Conservation (phyloP, 2,329 filamentous ascomycete genomes). For the Trichoderma koningiopsis region DNA sequence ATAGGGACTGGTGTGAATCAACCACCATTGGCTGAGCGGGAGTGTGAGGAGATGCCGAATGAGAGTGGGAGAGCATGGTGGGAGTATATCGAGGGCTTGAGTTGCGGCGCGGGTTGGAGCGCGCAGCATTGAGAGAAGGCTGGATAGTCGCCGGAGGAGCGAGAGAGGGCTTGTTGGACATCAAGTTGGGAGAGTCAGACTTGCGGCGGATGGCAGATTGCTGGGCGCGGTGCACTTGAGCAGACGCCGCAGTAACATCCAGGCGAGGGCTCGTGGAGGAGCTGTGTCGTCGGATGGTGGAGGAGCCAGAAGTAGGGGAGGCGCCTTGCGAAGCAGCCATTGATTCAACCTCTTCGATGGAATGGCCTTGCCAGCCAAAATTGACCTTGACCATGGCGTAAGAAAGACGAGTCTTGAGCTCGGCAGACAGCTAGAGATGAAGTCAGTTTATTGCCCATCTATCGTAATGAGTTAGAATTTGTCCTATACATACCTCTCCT, state of each 20-base stretch:
- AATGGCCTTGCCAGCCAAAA: constrained; percentile 81
- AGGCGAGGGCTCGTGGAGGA: constrained; percentile 59
- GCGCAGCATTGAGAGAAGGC: constrained; percentile 46
- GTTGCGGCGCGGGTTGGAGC: constrained; percentile 50
- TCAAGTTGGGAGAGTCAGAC: constrained; percentile 42
- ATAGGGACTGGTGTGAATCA: constrained; percentile 36
- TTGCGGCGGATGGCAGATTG: constrained; percentile 32
- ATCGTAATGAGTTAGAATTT: not conserved
- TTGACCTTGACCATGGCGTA: constrained; percentile 95
- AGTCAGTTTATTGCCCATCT: constrained; percentile 28
- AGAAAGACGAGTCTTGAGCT: constrained; percentile 79
- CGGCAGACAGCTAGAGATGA: constrained; percentile 65
- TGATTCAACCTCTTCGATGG: constrained; percentile 75
- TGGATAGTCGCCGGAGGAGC: constrained; percentile 59
- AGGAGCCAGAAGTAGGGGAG: constrained; percentile 63
- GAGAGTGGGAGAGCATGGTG: constrained; percentile 52
- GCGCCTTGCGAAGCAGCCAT: constrained; percentile 69
- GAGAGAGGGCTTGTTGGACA: constrained; percentile 44
- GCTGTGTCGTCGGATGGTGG: constrained; percentile 54
- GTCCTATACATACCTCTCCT: constrained; percentile 65
- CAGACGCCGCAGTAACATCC: constrained; percentile 38
- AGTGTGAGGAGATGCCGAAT: constrained; percentile 51
- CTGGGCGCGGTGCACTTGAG: constrained; percentile 36
- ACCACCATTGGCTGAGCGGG: constrained; percentile 43
- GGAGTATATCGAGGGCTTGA: constrained; percentile 54